Conservation (phyloP, 129 eudicot genomes). For the Scalesia atractyloides region DNA sequence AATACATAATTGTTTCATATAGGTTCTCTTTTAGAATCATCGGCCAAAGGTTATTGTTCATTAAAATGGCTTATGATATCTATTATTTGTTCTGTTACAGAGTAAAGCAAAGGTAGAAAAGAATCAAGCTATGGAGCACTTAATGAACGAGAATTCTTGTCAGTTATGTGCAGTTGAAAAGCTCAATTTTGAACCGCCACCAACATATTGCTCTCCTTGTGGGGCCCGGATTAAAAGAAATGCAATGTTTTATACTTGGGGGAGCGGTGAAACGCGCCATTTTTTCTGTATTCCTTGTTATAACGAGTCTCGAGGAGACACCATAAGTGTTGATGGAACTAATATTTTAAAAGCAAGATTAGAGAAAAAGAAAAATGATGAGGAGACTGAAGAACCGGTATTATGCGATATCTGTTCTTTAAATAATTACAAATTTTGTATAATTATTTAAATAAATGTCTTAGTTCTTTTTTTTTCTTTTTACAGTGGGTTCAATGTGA, state of each 20-base stretch:
- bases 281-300: slow-evolving; percentile 85
- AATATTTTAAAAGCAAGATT: slow-evolving; percentile 67
- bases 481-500: slow-evolving; percentile 99
- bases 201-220: slow-evolving; percentile 86
- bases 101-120: slow-evolving; percentile 96
- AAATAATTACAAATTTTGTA: not conserved
- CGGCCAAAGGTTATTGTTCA: slow-evolving; percentile 3
- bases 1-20: not conserved
- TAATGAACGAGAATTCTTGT: slow-evolving; percentile 95
- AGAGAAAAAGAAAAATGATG: slow-evolving; percentile 95
- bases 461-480: slow-evolving; percentile 29
- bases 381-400: slow-evolving; percentile 99
- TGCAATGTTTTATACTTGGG: slow-evolving; percentile 87
- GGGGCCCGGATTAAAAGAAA: slow-evolving; percentile 94
- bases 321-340: slow-evolving; percentile 70
- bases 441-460: slow-evolving; percentile 3
- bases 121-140: slow-evolving; percentile 92
- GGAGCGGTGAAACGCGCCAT: slow-evolving; percentile 83
- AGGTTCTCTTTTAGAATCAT: slow-evolving; percentile 12
- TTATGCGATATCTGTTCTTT: slow-evolving; percentile 12
- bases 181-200: slow-evolving; percentile 97
- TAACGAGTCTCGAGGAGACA: slow-evolving; percentile 91
- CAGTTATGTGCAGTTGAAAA: slow-evolving; percentile 98
- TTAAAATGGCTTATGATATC: not conserved
- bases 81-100: slow-evolving; percentile 41